These are phyloP conservation scores for Camellia granthamiana DNA, from an alignment of 148 eudicot species.

Conservation along the genomic window DNA sequence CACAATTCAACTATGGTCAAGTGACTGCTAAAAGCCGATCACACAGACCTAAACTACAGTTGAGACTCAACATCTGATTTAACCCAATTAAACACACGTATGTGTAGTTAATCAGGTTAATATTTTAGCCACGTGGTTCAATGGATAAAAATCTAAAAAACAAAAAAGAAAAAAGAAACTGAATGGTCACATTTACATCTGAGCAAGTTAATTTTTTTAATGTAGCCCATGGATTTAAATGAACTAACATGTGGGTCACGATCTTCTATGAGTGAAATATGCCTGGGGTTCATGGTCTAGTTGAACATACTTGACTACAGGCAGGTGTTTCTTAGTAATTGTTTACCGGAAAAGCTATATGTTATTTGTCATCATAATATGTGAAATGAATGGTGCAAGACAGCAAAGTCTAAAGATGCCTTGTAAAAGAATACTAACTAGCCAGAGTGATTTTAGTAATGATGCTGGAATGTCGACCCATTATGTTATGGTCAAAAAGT, in stretches of 20 bases:
- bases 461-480: background rate
- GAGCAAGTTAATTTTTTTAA: background rate
- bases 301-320: background rate
- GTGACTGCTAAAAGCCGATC: background rate
- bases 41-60: no score
- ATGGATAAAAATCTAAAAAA: background rate
- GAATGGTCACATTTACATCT: background rate
- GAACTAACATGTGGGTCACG: background rate
- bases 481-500: background rate
- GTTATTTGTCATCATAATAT: background rate
- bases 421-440: background rate
- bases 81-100: background rate
- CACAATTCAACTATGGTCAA: background rate
- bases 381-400: background rate
- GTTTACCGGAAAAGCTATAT: background rate
- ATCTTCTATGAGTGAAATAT: background rate
- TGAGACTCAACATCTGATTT: background rate
- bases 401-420: background rate
- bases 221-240: no score
- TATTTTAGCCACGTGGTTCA: background rate
- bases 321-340: background rate
- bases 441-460: background rate
- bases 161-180: background rate
- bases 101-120: background rate
- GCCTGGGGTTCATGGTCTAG: conserved; percentile 1